Base-by-base conservation (phyloP, 768 basidiomycete genomes). In the Mycena alexandri region DNA sequence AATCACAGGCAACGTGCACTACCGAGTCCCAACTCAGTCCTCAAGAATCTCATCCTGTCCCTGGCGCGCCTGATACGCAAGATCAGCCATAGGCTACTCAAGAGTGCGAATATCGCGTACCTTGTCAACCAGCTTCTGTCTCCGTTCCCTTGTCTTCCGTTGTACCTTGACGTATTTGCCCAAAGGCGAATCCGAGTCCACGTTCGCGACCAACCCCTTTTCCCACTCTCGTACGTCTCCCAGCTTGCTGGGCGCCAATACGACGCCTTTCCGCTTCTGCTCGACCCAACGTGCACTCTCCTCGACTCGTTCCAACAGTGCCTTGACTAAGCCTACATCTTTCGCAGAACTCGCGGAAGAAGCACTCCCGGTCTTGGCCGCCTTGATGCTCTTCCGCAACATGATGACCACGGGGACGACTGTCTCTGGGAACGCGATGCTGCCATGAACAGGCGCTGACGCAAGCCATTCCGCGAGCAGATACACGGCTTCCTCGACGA, bases 381-480 rank as follows among this genome's bases (percentile, higher is more conserved):
- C 82, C 78, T 98, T 98, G 70, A 96, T 72, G 61, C 87, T 84
- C 70, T 92, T 91, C 48, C 89, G 89, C 56, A 99, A 81, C 1
- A 87, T 82, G 13, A 93, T 85, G 17, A 90, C 79, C 42, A 96
- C 81, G 3, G 96, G 96, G 14, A 98, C 87, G 16, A 89, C 84
- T 44, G 97, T 85, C 79, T 99, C 98, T 2, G 98, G 97, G 84
- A 98, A 99, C 0, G 94, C 94, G 65, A 98, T 90, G 77, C 92
- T 93, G 1, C 89, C 92, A 54, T 94, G 92, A 0, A 96, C 89
- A 0, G 87, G 81, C 11, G 79, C 71, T 36, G 88, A 90, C 34
- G 89, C 84, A 59, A 95, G 87, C 89, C 93, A 95, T 73, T 96
- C 95, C 1, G 90, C 90, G 24, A 97, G 83, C 29, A 94, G 78